These are phyloP conservation scores for Sphaerulina populicola DNA, from an alignment of 2,329 filamentous ascomycete species.

Conservation along the genomic window DNA sequence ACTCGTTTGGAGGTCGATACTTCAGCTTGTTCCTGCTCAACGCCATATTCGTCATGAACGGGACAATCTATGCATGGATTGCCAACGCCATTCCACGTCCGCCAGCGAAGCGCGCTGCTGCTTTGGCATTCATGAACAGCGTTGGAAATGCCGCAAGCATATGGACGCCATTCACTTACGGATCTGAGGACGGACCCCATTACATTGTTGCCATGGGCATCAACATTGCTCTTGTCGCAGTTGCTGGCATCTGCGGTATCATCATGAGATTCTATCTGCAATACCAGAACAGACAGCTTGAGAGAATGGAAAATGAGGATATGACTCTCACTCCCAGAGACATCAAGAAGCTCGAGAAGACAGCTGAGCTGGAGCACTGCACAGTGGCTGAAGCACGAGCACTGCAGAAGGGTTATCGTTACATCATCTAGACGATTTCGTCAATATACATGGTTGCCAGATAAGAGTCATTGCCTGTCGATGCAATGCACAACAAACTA, in stretches of 20 bases:
- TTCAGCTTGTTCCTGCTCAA: constrained; percentile 49
- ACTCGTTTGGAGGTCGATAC: constrained; percentile 47
- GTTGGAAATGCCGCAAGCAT: constrained; percentile 62
- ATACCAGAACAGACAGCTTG: constrained; percentile 45
- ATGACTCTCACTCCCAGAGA: constrained; percentile 42
- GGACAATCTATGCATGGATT: constrained; percentile 61
- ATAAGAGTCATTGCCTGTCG: background rate
- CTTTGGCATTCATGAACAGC: constrained; percentile 67
- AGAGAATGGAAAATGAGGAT: constrained; percentile 44
- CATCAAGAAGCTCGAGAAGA: constrained; percentile 41
- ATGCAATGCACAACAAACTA: background rate
- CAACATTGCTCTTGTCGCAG: constrained; percentile 27
- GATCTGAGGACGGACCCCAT: constrained; percentile 19
- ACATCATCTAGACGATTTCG: constrained; percentile 28
- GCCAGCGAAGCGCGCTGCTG: constrained; percentile 64
- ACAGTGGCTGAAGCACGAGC: constrained; percentile 43
- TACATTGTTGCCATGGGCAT: constrained; percentile 32
- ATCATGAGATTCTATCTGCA: constrained; percentile 28
- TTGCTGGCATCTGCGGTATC: constrained; percentile 26
- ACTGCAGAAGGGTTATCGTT: constrained; percentile 50
- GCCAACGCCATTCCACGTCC: constrained; percentile 66
- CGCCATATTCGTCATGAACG: constrained; percentile 49
- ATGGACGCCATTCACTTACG: constrained; percentile 43
- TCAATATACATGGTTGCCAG: too few relatives aligned
- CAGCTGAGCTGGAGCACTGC: constrained; percentile 46